Percentiles rank a stretch among this genome's conserved stretches.
Conservation (phyloP, 106 monocot species). For the Dioscorea dumetorum region DNA sequence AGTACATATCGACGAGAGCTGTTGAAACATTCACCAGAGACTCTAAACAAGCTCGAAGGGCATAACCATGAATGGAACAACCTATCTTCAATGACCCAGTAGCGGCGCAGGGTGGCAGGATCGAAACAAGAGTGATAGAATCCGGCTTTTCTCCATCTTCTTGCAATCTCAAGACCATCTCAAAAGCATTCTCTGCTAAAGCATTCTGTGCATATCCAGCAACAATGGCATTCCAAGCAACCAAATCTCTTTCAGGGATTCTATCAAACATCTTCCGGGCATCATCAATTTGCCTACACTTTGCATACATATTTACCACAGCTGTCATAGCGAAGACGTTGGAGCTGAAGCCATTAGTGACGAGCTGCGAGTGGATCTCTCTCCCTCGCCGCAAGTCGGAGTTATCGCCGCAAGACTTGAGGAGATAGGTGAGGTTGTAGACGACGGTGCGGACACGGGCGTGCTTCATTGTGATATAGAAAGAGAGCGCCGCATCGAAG, state of each 20-base stretch:
- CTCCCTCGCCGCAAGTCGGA: conserved; percentile 45
- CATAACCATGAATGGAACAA: conserved; percentile 47
- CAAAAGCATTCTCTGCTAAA: conserved; percentile 30
- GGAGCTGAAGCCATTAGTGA: conserved; percentile 30
- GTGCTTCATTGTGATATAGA: conserved; percentile 30
- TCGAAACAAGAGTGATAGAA: conserved; percentile 60
- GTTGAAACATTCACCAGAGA: conserved; percentile 43
- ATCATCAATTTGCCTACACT: conserved; percentile 39
- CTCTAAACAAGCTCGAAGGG: conserved; percentile 40
- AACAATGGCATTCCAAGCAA: conserved; percentile 74
- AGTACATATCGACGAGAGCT: conserved; percentile 59
- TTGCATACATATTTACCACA: conserved; percentile 65
- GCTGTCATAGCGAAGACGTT: conserved; percentile 56
- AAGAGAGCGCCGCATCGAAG: conserved; percentile 15
- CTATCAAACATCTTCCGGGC: conserved; percentile 59
- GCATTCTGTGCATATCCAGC: conserved; percentile 60
- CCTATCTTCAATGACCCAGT: conserved; percentile 23
- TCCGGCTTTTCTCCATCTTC: conserved; percentile 30
- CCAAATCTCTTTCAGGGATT: conserved; percentile 57
- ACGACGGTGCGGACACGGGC: conserved; percentile 28
- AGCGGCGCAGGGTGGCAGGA: conserved; percentile 54
- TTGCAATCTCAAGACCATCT: conserved; percentile 42
- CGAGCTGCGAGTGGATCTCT: conserved; percentile 59
- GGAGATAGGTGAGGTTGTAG: conserved; percentile 52
- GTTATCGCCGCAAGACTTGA: conserved; percentile 49